Evolutionary conservation across 164 flowering plant genomes (phyloP).

Genomic region (Hamamelis virginiana): DNA sequence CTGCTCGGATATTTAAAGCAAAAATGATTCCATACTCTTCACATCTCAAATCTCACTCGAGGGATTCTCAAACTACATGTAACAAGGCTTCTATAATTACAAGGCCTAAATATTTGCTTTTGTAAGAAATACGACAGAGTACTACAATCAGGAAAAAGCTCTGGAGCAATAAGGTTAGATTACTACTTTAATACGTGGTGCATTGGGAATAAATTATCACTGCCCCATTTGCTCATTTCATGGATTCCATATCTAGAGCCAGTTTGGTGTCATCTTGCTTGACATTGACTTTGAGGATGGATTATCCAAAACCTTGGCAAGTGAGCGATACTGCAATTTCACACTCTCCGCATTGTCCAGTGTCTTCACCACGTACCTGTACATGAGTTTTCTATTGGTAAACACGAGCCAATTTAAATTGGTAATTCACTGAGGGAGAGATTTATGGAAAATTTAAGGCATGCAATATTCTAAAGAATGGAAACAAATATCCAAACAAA

Average conservation of each 20-base stretch:
- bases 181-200: neutral
- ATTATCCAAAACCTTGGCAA: constrained; percentile 67
- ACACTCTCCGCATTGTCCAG: constrained; percentile 96
- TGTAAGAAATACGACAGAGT: neutral
- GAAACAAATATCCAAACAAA: neutral
- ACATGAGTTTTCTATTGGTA: constrained; percentile 1
- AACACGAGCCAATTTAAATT: neutral
- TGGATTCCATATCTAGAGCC: constrained; percentile 43
- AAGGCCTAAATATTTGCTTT: constrained; percentile 3
- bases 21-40: constrained; percentile 1
- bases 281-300: constrained; percentile 36
- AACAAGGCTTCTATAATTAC: constrained; percentile 20
- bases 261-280: constrained; percentile 55
- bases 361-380: constrained; percentile 94
- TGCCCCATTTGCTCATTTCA: neutral
- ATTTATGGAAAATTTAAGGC: neutral
- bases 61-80: constrained; percentile 4
- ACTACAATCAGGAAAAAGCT: neutral
- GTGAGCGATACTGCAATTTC: constrained; percentile 93
- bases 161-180: constrained; percentile 8
- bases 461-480: neutral
- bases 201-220: neutral
- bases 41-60: neutral
- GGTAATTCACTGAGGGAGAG: neutral
- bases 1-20: neutral